These are phyloP conservation scores for Fistulifera solaris DNA, from an alignment of 108 stramenopile genomes.

Conservation along the genomic window DNA sequence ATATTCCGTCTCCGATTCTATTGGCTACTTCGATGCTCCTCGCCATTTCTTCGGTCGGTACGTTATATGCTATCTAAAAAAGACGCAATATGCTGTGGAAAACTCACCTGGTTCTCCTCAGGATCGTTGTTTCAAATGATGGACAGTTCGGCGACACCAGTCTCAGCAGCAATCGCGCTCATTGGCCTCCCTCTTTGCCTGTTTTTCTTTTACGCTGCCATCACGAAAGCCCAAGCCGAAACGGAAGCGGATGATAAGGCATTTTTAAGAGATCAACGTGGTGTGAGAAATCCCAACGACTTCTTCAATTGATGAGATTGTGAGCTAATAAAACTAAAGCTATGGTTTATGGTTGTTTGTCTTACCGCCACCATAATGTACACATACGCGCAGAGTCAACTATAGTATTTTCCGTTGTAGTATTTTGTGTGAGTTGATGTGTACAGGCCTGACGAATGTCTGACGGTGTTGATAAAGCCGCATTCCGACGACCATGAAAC, in stretches of 20 bases:
- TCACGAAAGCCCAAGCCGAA: constrained; percentile 62
- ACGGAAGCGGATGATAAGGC: constrained; percentile 74
- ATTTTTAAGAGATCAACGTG: constrained; percentile 8
- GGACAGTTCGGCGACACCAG: constrained; percentile 31
- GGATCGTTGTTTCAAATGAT: constrained; percentile 67
- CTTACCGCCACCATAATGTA: too few species aligned
- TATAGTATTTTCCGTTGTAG: too few species aligned
- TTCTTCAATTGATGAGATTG: too few species aligned
- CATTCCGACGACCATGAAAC: too few species aligned
- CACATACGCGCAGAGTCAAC: too few species aligned
- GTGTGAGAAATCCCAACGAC: too few species aligned
- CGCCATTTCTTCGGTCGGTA: constrained; percentile 61
- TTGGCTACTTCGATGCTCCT: constrained; percentile 70
- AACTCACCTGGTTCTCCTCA: constrained; percentile 4
- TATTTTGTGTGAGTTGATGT: too few species aligned
- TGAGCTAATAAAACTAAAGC: too few species aligned
- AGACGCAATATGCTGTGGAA: not conserved
- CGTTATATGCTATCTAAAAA: constrained; percentile 3
- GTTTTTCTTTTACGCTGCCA: constrained; percentile 71
- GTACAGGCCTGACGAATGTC: too few species aligned
- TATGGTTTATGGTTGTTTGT: too few species aligned
- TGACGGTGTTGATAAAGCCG: too few species aligned
- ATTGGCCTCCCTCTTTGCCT: constrained; percentile 44
- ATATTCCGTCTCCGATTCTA: constrained; percentile 67
- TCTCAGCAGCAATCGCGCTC: constrained; percentile 39